Conservation (phyloP, 2,329 filamentous ascomycete genomes). For the Cyclaneusma minus region DNA sequence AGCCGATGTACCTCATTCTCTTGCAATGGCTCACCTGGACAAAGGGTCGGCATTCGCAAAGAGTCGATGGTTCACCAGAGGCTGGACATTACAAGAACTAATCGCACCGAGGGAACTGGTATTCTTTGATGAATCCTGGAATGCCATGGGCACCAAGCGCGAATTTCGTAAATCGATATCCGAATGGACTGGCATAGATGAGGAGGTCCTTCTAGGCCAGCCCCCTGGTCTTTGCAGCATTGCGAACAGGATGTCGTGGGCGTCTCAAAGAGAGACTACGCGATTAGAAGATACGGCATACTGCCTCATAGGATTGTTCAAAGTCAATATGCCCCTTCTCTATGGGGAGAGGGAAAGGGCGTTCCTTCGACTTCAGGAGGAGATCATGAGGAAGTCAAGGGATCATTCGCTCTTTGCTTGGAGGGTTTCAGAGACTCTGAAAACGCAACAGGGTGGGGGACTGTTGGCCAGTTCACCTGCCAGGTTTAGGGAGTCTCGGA, state of each 20-base stretch:
- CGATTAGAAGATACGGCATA: constrained; percentile 15
- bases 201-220: too few species aligned
- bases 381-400: constrained; percentile 15
- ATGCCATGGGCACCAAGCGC: constrained; percentile 5
- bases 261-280: constrained; percentile 10
- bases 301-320: constrained; percentile 16
- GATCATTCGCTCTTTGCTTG: too few species aligned
- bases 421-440: too few species aligned
- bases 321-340: constrained; percentile 13
- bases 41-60: constrained; percentile 1
- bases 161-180: constrained; percentile 2
- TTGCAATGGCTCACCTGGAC: too few species aligned
- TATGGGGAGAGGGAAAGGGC: constrained; percentile 16
- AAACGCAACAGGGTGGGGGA: too few species aligned
- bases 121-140: constrained; percentile 7
- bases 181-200: constrained; percentile 7
- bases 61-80: constrained; percentile 5
- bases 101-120: constrained; percentile 3
- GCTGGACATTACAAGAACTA: constrained; percentile 8
- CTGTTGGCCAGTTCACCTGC: too few species aligned
- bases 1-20: too few species aligned
- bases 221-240: too few species aligned
- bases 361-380: constrained; percentile 16
- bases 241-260: constrained; percentile 16
- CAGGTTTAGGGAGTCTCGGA: too few species aligned